A percentile compares a stretch with the other conserved stretches of the same genome.
Conservation (phyloP, 345 rosid species). For the Cardamine resedifolia region DNA sequence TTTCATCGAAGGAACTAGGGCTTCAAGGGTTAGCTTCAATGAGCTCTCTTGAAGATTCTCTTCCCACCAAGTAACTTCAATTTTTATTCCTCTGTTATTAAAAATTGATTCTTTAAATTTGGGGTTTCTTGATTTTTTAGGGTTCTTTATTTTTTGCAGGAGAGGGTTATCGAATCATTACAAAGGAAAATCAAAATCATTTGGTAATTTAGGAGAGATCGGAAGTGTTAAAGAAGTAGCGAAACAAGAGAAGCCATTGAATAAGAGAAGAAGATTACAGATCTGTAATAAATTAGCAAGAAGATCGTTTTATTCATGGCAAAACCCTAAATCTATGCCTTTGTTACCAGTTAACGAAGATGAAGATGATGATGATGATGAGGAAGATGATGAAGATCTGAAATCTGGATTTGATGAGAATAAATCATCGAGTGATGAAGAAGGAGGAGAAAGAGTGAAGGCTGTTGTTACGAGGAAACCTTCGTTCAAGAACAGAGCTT, state of each 20-base stretch:
- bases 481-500: slow-evolving; percentile 38
- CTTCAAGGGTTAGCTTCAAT: slow-evolving; percentile 39
- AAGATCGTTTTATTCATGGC: slow-evolving; percentile 57
- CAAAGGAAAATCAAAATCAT: slow-evolving; percentile 83
- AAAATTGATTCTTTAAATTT: background rate
- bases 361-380: slow-evolving; percentile 33
- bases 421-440: slow-evolving; percentile 31
- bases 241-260: slow-evolving; percentile 79
- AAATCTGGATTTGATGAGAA: slow-evolving; percentile 32
- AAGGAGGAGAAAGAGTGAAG: background rate
- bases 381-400: slow-evolving; percentile 27
- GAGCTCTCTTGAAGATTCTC: slow-evolving; percentile 62
- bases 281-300: slow-evolving; percentile 54
- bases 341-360: slow-evolving; percentile 56
- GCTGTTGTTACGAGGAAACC: slow-evolving; percentile 15
- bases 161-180: slow-evolving; percentile 83
- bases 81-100: background rate
- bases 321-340: slow-evolving; percentile 84
- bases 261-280: slow-evolving; percentile 65
- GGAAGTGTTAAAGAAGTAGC: slow-evolving; percentile 59
- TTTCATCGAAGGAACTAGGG: slow-evolving; percentile 31
- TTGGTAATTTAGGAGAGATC: slow-evolving; percentile 61
- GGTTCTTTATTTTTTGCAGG: slow-evolving; percentile 39
- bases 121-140: background rate
- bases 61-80: slow-evolving; percentile 52